A percentile compares a stretch with the other conserved stretches of the same genome.
Conservation (phyloP, 495 filamentous ascomycete species). For the Tuber borchii region DNA sequence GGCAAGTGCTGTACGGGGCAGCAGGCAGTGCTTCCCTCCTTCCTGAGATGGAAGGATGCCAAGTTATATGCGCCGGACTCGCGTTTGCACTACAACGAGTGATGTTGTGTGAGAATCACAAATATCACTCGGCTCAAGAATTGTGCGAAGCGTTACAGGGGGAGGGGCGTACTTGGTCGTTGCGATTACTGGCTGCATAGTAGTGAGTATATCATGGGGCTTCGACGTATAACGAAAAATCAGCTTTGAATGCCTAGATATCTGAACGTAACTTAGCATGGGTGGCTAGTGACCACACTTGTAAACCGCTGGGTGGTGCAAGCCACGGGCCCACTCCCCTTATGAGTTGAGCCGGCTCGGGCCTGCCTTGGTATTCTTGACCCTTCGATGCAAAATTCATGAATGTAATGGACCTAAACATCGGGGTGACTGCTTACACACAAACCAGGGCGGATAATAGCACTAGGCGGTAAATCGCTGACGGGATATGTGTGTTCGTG, state of each 20-base stretch:
- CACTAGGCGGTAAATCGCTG: too few species aligned
- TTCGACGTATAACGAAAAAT: neutral
- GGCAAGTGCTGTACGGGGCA: neutral
- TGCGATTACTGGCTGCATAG: neutral
- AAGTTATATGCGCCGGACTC: neutral
- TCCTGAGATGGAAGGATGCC: neutral
- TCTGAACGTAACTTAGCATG: neutral
- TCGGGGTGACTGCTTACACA: too few species aligned
- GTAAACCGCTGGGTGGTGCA: too few species aligned
- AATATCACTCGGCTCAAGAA: neutral
- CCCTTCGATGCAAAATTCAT: too few species aligned
- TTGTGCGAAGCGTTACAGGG: neutral
- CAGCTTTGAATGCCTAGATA: neutral
- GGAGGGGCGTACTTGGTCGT: neutral
- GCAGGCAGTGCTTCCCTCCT: neutral
- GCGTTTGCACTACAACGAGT: neutral
- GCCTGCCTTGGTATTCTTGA: too few species aligned
- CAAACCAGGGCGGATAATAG: too few species aligned
- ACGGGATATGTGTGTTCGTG: too few species aligned
- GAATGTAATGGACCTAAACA: too few species aligned
- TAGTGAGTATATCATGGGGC: neutral
- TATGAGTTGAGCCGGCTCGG: too few species aligned
- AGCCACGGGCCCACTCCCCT: too few species aligned
- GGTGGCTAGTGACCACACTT: neutral
- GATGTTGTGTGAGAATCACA: neutral